Percentiles rank a stretch among this genome's conserved stretches.
These are phyloP conservation scores for Sechiopsis laciniata DNA, from an alignment of 306 rosid genomes.

Conservation along the genomic window DNA sequence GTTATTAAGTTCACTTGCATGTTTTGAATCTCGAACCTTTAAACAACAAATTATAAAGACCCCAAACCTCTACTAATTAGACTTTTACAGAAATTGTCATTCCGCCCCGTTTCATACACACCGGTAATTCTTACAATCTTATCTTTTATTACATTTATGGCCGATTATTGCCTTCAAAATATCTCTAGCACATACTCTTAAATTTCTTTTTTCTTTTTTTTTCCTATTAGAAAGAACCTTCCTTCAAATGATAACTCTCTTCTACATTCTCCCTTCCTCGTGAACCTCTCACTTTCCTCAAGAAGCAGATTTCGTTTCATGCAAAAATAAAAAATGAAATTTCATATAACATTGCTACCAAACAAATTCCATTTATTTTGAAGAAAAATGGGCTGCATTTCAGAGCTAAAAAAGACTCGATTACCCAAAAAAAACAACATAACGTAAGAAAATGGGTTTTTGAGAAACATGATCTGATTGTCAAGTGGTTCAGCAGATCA, in stretches of 20 bases:
- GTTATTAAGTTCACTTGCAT: no score
- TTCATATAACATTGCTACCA: neutral
- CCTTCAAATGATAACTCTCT: neutral
- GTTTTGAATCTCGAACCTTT: no score
- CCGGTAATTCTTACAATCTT: neutral
- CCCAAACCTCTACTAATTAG: no score
- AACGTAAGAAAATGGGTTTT: slow-evolving; percentile 1
- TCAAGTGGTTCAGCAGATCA: slow-evolving; percentile 4
- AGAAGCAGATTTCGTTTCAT: neutral
- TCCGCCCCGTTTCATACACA: neutral
- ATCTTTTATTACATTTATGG: neutral
- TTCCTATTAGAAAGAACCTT: neutral
- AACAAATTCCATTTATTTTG: no score
- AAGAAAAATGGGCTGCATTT: neutral
- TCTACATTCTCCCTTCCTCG: neutral
- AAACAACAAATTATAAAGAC: no score
- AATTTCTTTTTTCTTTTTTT: neutral
- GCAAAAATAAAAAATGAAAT: no score
- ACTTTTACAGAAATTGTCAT: no score
- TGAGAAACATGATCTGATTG: neutral
- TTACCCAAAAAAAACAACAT: no score
- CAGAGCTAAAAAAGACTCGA: neutral
- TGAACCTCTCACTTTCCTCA: neutral
- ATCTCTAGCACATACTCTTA: neutral
- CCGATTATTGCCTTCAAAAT: neutral